Evolutionary conservation across 164 flowering plant species (phyloP).

Genomic region (Platanus orientalis): DNA sequence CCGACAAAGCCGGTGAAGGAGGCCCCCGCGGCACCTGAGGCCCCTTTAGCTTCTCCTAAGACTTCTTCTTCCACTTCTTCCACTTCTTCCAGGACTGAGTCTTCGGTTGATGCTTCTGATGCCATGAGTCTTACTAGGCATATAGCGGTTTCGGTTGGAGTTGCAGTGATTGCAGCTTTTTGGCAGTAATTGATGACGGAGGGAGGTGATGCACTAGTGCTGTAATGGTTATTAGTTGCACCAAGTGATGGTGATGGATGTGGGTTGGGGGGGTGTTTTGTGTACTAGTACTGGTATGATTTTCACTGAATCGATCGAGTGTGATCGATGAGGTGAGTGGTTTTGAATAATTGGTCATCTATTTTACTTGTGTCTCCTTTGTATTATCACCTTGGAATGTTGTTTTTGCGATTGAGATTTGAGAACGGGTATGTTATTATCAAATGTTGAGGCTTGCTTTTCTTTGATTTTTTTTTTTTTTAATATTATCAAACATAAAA

Average conservation of each 20-base stretch:
- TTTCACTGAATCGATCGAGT: slow-evolving; percentile 3
- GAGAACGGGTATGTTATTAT: too few species aligned
- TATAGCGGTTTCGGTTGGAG: background rate
- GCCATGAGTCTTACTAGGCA: slow-evolving; percentile 9
- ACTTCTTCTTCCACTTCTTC: too few species aligned
- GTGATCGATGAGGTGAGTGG: background rate
- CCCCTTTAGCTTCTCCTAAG: slow-evolving; percentile 18
- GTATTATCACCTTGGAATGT: too few species aligned
- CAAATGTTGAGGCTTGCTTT: too few species aligned
- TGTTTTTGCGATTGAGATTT: too few species aligned
- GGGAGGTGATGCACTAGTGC: background rate
- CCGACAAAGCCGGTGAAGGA: slow-evolving; percentile 43
- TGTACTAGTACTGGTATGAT: slow-evolving; percentile 1
- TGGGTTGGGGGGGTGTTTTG: slow-evolving; percentile 2
- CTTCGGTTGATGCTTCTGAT: slow-evolving; percentile 22
- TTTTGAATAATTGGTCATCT: slow-evolving; percentile 3
- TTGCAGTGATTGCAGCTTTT: slow-evolving; percentile 13
- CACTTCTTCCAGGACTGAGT: too few species aligned
- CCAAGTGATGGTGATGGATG: background rate
- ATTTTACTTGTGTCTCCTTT: background rate
- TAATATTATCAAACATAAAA: too few species aligned
- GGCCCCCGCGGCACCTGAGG: slow-evolving; percentile 2
- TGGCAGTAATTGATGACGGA: slow-evolving; percentile 8
- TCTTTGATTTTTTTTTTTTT: too few species aligned
- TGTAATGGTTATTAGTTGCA: slow-evolving; percentile 1